These are phyloP conservation scores for Geranium brycei DNA, from an alignment of 345 rosid species.

Conservation along the genomic window DNA sequence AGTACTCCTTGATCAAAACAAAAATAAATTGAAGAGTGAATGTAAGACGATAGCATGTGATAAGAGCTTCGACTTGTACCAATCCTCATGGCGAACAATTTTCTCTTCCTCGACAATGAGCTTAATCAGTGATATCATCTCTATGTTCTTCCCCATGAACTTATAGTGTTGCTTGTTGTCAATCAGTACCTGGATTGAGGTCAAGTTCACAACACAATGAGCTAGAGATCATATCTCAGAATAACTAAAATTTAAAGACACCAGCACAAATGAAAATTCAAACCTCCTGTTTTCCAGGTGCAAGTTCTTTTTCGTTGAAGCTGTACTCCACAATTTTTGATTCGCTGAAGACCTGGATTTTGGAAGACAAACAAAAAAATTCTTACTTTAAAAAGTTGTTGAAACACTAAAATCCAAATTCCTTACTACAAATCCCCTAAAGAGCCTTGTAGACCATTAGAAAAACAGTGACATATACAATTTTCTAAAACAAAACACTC, in stretches of 20 bases:
- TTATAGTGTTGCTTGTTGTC: conserved; percentile 81
- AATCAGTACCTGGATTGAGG: conserved; percentile 39
- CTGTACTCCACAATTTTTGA: conserved; percentile 61
- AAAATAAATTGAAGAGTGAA: background rate
- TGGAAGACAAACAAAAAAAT: background rate
- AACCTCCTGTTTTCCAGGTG: conserved; percentile 61
- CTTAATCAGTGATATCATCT: conserved; percentile 72
- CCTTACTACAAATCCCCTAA: background rate
- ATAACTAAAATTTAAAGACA: background rate
- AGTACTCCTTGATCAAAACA: background rate
- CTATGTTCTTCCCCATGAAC: conserved; percentile 54
- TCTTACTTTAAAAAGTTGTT: background rate
- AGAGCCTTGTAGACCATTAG: background rate
- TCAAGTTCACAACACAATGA: background rate
- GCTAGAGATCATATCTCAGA: background rate
- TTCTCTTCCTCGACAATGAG: conserved; percentile 57
- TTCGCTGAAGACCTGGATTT: conserved; percentile 55
- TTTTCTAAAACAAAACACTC: no score
- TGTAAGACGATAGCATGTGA: no score
- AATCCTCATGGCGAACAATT: conserved; percentile 77
- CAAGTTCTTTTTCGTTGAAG: conserved; percentile 32
- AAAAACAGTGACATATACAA: no score
- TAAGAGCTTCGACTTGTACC: conserved; percentile 26
- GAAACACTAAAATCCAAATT: background rate
- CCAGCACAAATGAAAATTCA: background rate